Conservation (phyloP, 768 basidiomycete species). For the Cyclocybe cylindracea region DNA sequence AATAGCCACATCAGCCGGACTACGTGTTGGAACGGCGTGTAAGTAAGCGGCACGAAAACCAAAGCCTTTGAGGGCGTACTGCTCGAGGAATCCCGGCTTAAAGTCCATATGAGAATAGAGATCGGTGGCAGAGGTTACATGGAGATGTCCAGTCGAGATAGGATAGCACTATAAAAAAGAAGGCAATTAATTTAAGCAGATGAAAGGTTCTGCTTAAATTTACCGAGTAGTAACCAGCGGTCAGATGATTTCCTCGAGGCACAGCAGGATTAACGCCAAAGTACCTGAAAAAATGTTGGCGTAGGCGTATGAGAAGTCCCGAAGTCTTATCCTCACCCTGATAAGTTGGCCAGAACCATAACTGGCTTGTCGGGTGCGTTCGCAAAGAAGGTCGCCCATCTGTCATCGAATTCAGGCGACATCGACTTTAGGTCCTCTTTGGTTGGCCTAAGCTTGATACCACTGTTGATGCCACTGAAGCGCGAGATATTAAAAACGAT, state of each 20-base stretch:
- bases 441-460: slow-evolving; percentile 57
- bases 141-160: slow-evolving; percentile 33
- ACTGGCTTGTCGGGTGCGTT: slow-evolving; percentile 58
- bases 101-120: slow-evolving; percentile 22
- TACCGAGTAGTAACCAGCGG: slow-evolving; percentile 32
- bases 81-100: slow-evolving; percentile 31
- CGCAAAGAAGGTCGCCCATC: slow-evolving; percentile 54
- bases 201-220: slow-evolving; percentile 1
- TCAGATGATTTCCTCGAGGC: slow-evolving; percentile 23
- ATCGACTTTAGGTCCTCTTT: slow-evolving; percentile 49
- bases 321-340: slow-evolving; percentile 32
- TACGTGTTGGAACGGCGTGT: slow-evolving; percentile 9
- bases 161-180: slow-evolving; percentile 32
- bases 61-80: slow-evolving; percentile 20
- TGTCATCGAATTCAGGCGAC: slow-evolving; percentile 44
- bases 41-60: background rate
- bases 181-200: background rate
- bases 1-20: slow-evolving; percentile 41
- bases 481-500: slow-evolving; percentile 8
- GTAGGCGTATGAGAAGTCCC: background rate
- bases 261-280: slow-evolving; percentile 14
- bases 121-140: slow-evolving; percentile 35
- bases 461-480: slow-evolving; percentile 51
- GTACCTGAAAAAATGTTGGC: slow-evolving; percentile 11
- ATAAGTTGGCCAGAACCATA: slow-evolving; percentile 38